Base-by-base conservation (phyloP, 2,329 filamentous ascomycete genomes). In the Akanthomyces dipterigenus region DNA sequence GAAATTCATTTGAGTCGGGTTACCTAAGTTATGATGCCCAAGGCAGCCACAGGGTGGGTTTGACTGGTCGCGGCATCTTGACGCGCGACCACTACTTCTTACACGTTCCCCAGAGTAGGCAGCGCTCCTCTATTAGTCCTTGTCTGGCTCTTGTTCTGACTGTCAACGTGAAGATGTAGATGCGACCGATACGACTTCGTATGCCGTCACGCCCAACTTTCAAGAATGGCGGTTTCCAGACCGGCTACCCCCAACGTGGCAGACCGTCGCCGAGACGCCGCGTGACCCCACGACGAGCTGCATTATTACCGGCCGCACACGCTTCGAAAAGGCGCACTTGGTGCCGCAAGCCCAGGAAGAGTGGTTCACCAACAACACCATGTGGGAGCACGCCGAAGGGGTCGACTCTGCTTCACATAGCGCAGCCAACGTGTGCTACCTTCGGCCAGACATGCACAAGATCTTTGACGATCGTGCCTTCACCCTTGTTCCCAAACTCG, bases 171-270 rank as follows among this genome's bases (percentile, higher is more conserved):
- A n/a, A n/a, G n/a, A n/a, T 14, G n/a, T 14, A 16, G 40, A 42
- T n/a, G n/a, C 6, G n/a, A 36, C 48, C 49, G 53, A 55, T 24
- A 40, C 22, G 48, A 42, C 12, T n/a, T 49, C 45, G 26, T 58
- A 34, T 16, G 43, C 54, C 16, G 34, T 62, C 38, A 58, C 46
- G 7, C 53, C 60, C 3, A 58, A 36, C 53, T 62, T 54, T 18
- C 61, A 59, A 43, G 6, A 62, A 42, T 62, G 55, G 55, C 55
- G 55, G n/a, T 62, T 62, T 40, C 61, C 61, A 4, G n/a, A 12
- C 6, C 4, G 3, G 4, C 12, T 42, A 4, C 40, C 40, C 16
- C 4, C 40, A n/a, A 4, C n/a, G 16, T 42, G 12, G 12, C 40
- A 14, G 4, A 4, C 12, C 11, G 16, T 42, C 16, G 40, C 40